Conservation (phyloP, 805 yeast genomes). For the Starmera caribaea region DNA sequence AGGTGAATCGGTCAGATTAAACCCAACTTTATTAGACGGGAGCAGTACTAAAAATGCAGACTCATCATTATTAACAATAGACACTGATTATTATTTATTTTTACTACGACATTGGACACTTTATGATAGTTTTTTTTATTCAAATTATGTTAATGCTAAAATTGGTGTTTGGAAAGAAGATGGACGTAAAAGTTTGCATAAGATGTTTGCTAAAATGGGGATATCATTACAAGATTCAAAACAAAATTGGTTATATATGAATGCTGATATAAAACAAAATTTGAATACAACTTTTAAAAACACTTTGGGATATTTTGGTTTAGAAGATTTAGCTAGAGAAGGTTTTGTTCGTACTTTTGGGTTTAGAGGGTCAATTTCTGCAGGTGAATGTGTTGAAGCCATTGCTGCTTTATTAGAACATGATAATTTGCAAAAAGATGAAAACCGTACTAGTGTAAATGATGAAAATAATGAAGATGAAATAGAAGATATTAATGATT, state of each 20-base stretch:
- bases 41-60: slow-evolving; percentile 25
- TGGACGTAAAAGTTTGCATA: slow-evolving; percentile 78
- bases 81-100: slow-evolving; percentile 79
- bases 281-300: slow-evolving; percentile 59
- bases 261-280: slow-evolving; percentile 64
- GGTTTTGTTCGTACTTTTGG: slow-evolving; percentile 88
- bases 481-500: slow-evolving; percentile 20
- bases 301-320: slow-evolving; percentile 65
- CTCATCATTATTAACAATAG: slow-evolving; percentile 45
- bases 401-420: slow-evolving; percentile 75
- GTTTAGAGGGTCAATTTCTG: slow-evolving; percentile 76
- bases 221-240: slow-evolving; percentile 80
- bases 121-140: slow-evolving; percentile 82
- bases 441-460: slow-evolving; percentile 8
- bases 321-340: slow-evolving; percentile 73
- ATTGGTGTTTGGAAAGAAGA: slow-evolving; percentile 84
- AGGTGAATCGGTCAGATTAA: slow-evolving; percentile 75
- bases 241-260: slow-evolving; percentile 90
- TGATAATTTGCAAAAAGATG: slow-evolving; percentile 28
- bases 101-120: slow-evolving; percentile 87
- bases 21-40: slow-evolving; percentile 25
- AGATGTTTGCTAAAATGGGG: slow-evolving; percentile 95
- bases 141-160: slow-evolving; percentile 86
- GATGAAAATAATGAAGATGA: slow-evolving; percentile 18
- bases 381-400: slow-evolving; percentile 89